These are phyloP conservation scores for Cyberlindnera suaveolens DNA, from an alignment of 805 yeast genomes.

Conservation along the genomic window DNA sequence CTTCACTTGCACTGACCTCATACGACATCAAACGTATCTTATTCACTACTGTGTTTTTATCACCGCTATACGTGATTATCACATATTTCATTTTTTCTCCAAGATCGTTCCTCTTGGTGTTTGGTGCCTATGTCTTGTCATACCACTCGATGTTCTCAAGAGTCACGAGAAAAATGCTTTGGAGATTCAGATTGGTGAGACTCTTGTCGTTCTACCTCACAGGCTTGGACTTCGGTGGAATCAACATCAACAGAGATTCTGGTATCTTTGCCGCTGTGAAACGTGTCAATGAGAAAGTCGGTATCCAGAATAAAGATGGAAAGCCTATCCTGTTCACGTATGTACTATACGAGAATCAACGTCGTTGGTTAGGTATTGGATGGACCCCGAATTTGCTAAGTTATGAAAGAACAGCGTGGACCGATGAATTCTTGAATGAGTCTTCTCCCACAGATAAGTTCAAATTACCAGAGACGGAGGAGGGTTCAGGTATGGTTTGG, in stretches of 20 bases:
- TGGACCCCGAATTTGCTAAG: constrained; percentile 92
- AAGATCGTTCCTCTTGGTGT: constrained; percentile 50
- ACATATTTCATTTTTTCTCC: constrained; percentile 69
- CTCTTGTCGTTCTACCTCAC: constrained; percentile 73
- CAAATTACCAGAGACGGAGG: constrained; percentile 71
- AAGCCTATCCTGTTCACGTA: constrained; percentile 77
- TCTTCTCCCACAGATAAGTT: constrained; percentile 71
- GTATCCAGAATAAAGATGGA: constrained; percentile 28
- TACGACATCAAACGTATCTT: constrained; percentile 75
- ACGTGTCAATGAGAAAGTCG: constrained; percentile 30
- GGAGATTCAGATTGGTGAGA: constrained; percentile 76
- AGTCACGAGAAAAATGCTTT: constrained; percentile 74
- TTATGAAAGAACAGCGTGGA: constrained; percentile 95
- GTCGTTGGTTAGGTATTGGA: constrained; percentile 96
- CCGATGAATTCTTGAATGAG: constrained; percentile 91
- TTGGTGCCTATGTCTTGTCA: constrained; percentile 59
- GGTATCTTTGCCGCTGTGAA: constrained; percentile 38
- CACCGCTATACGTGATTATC: constrained; percentile 75
- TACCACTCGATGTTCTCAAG: constrained; percentile 85
- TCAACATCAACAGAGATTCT: constrained; percentile 33
- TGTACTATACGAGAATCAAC: constrained; percentile 88
- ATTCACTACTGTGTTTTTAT: constrained; percentile 77
- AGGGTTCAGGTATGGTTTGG: constrained; percentile 72
- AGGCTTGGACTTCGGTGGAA: constrained; percentile 70
- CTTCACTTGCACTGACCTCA: constrained; percentile 63